These are phyloP conservation scores for Flaveria trinervia DNA, from an alignment of 129 eudicot species.

Conservation along the genomic window DNA sequence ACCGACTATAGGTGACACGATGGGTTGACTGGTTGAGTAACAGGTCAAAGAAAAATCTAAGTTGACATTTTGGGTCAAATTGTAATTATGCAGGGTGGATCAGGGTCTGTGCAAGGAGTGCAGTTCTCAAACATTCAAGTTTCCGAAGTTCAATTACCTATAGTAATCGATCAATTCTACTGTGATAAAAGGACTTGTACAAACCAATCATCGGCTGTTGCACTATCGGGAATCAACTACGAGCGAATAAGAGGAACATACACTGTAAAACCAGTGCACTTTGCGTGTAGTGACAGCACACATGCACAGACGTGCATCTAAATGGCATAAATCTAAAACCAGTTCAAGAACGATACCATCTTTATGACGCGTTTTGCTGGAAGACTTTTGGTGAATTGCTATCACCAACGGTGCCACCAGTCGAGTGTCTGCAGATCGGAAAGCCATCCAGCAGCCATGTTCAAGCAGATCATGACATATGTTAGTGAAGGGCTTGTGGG, in stretches of 20 bases:
- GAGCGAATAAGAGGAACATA: slow-evolving; percentile 75
- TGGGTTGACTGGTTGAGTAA: too few relatives aligned
- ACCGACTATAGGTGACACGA: too few relatives aligned
- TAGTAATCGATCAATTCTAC: slow-evolving; percentile 81
- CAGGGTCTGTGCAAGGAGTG: slow-evolving; percentile 71
- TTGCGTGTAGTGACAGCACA: slow-evolving; percentile 77
- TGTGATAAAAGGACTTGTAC: slow-evolving; percentile 69
- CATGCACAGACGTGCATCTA: slow-evolving; percentile 70
- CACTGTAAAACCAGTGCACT: slow-evolving; percentile 81
- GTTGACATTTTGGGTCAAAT: slow-evolving; percentile 5
- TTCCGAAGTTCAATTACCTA: slow-evolving; percentile 72
- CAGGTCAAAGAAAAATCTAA: not conserved
- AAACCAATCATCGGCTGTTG: slow-evolving; percentile 78
- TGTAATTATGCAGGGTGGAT: slow-evolving; percentile 68
- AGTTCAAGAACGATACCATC: slow-evolving; percentile 53
- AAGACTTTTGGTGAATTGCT: slow-evolving; percentile 66
- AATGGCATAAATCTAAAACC: slow-evolving; percentile 68
- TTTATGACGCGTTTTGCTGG: slow-evolving; percentile 79
- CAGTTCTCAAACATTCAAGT: slow-evolving; percentile 73
- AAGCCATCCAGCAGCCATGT: slow-evolving; percentile 63
- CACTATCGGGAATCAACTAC: slow-evolving; percentile 70
- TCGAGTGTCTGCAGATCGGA: slow-evolving; percentile 62
- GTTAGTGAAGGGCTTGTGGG: slow-evolving; percentile 33
- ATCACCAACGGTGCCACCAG: slow-evolving; percentile 65
- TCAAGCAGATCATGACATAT: slow-evolving; percentile 58